Percentiles rank a stretch among this genome's conserved stretches.
Conservation (phyloP, 345 rosid species). For the Raphanus sativus region DNA sequence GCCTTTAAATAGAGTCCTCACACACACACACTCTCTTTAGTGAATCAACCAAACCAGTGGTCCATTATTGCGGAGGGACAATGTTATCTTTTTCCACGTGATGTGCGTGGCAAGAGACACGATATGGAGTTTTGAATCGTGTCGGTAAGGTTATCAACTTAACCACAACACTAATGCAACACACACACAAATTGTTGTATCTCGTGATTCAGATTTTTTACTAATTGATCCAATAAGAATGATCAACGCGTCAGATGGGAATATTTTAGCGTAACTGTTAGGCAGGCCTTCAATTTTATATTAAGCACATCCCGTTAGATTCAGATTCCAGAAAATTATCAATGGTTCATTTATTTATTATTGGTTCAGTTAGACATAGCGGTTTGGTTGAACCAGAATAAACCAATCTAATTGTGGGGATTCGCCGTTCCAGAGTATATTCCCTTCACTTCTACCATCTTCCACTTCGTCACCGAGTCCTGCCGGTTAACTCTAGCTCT, state of each 20-base stretch:
- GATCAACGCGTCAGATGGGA: no score
- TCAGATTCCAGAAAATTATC: no score
- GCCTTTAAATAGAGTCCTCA: background rate
- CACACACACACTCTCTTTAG: background rate
- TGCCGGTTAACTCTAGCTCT: background rate
- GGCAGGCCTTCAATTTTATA: no score
- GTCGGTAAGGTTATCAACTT: background rate
- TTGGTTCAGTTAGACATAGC: background rate
- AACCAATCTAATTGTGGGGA: background rate
- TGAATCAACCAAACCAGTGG: background rate
- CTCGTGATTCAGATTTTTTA: no score
- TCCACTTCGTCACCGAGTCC: background rate
- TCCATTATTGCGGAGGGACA: background rate
- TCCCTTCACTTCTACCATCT: background rate
- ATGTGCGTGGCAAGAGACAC: background rate
- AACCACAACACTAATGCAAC: background rate
- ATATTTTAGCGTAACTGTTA: background rate
- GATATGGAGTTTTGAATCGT: background rate
- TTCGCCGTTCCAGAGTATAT: background rate
- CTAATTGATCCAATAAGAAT: no score
- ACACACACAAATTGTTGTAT: background rate
- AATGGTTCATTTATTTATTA: no score
- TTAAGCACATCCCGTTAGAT: no score
- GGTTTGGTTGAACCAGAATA: conserved; percentile 28
- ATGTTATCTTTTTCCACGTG: background rate